phyloP scores from a whole-genome alignment of 2,329 filamentous ascomycete genomes.

The Microdochium paspali region DNA sequence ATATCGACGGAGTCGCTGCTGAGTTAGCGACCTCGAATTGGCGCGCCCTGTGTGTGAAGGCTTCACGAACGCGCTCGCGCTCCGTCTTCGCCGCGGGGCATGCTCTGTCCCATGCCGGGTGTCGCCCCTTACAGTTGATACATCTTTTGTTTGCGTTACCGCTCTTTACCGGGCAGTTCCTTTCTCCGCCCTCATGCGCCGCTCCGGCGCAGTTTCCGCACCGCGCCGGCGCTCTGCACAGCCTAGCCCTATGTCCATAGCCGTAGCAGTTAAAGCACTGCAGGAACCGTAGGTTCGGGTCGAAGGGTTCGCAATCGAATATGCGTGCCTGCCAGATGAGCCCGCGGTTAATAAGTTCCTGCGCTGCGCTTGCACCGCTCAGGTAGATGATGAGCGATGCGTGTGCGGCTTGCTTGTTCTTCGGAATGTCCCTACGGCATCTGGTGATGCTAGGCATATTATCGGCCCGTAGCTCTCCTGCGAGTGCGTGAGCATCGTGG shows the following conservation, averaged over 20 bases:
- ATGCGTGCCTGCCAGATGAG: background rate
- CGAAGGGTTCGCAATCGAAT: background rate
- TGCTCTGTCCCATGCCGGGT: background rate
- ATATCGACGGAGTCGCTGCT: background rate
- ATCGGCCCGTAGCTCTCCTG: background rate
- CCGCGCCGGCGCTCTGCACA: background rate
- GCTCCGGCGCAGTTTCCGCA: background rate
- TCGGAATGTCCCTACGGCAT: background rate
- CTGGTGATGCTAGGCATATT: background rate
- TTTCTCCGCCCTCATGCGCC: background rate
- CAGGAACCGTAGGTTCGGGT: background rate
- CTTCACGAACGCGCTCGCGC: background rate
- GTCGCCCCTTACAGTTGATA: background rate
- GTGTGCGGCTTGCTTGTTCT: background rate
- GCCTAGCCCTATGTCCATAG: background rate
- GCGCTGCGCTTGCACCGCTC: background rate
- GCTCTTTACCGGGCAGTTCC: background rate
- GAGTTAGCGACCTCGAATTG: background rate
- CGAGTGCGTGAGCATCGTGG: background rate
- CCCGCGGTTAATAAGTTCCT: background rate
- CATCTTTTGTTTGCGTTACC: background rate
- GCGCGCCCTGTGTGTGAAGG: background rate
- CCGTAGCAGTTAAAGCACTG: background rate
- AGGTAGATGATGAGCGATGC: background rate
- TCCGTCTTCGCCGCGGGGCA: background rate